Evolutionary conservation across 2,329 filamentous ascomycete species (phyloP).

Genomic region (Colletotrichum spinosum): DNA sequence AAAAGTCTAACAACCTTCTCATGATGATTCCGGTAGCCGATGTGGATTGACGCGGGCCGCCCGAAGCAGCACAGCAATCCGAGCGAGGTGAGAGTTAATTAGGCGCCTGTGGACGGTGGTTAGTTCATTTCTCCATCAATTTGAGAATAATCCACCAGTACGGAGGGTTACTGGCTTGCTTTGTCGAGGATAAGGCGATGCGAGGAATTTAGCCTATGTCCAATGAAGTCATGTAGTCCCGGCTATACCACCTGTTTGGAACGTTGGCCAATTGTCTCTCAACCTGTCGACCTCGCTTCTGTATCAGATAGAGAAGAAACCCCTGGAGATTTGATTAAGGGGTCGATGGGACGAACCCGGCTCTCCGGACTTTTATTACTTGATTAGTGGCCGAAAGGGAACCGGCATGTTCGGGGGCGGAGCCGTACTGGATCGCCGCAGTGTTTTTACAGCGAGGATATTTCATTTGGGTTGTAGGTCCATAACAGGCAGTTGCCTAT

Average conservation of each 20-base stretch:
- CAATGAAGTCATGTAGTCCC: slow-evolving; percentile 17
- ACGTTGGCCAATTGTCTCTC: slow-evolving; percentile 11
- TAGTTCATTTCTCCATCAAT: not conserved
- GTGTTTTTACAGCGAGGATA: too few relatives aligned
- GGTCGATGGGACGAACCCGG: slow-evolving; percentile 21
- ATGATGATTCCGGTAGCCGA: not conserved
- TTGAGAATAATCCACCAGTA: slow-evolving; percentile 20
- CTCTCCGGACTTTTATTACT: not conserved
- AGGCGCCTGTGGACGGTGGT: not conserved
- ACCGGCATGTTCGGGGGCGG: not conserved
- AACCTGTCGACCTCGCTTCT: not conserved
- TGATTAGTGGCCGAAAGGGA: slow-evolving; percentile 2
- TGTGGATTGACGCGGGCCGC: slow-evolving; percentile 17
- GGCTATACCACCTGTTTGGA: not conserved
- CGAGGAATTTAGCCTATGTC: slow-evolving; percentile 8
- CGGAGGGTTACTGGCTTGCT: not conserved
- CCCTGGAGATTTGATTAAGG: slow-evolving; percentile 27
- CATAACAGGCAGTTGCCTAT: too few relatives aligned
- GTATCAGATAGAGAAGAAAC: slow-evolving; percentile 22
- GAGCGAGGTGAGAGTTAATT: not conserved
- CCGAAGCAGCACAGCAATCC: slow-evolving; percentile 16
- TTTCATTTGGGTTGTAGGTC: too few relatives aligned
- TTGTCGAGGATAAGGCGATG: not conserved
- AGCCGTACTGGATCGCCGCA: too few relatives aligned
- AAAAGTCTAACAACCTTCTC: slow-evolving; percentile 9